These are phyloP conservation scores for Didymella sp. DNA, from an alignment of 2,329 filamentous ascomycete species.

Conservation along the genomic window DNA sequence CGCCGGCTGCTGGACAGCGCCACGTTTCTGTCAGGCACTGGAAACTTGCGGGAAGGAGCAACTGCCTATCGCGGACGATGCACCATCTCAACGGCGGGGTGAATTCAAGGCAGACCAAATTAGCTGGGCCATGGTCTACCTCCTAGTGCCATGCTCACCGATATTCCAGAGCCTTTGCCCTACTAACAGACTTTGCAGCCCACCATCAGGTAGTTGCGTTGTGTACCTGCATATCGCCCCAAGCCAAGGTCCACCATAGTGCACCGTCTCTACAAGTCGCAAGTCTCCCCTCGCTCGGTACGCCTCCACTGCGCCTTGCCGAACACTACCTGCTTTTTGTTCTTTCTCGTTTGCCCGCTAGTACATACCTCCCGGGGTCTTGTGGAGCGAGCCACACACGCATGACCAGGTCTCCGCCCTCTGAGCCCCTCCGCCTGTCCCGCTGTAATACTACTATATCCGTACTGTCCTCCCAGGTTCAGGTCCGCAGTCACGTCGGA, in stretches of 20 bases:
- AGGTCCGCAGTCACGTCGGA: conserved; percentile 29
- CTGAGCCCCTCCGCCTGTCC: conserved; percentile 35
- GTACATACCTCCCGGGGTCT: conserved; percentile 37
- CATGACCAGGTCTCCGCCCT: conserved; percentile 42
- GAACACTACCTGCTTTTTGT: conserved; percentile 34
- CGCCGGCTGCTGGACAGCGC: conserved; percentile 17
- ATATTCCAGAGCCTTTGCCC: conserved; percentile 20
- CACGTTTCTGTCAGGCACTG: conserved; percentile 16
- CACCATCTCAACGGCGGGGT: conserved; percentile 25
- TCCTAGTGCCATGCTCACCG: conserved; percentile 22
- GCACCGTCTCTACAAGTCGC: conserved; percentile 36
- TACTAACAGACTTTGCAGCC: conserved; percentile 25
- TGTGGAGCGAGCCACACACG: conserved; percentile 42
- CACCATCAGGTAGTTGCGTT: conserved; percentile 21
- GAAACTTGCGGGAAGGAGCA: conserved; percentile 19
- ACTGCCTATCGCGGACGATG: conserved; percentile 26
- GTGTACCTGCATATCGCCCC: conserved; percentile 40
- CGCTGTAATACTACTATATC: conserved; percentile 41
- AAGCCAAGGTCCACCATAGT: conserved; percentile 23
- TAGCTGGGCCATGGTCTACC: conserved; percentile 22
- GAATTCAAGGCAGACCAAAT: conserved; percentile 32
- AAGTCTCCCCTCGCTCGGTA: conserved; percentile 34
- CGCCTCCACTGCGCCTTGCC: conserved; percentile 35
- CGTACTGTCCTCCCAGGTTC: conserved; percentile 34
- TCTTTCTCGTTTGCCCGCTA: conserved; percentile 34